Conservation (phyloP, 768 basidiomycete species). For the Clitopilus hobsonii region DNA sequence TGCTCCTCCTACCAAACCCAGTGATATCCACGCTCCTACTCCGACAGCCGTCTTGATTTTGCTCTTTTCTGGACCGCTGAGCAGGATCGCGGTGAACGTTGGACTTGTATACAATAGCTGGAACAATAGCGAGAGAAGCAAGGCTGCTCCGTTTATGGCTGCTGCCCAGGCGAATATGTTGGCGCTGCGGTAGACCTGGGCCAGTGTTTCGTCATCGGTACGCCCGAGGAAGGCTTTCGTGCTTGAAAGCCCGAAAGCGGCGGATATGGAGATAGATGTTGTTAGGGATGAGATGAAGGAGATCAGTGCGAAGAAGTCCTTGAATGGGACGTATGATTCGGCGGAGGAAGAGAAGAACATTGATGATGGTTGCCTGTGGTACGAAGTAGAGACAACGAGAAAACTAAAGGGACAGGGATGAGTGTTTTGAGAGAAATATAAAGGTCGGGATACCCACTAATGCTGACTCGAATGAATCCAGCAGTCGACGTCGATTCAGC, state of each 20-base stretch:
- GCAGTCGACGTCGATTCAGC: neutral
- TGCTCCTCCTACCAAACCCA: neutral
- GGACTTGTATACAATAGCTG: neutral
- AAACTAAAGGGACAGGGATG: too few relatives aligned
- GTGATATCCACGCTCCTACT: neutral
- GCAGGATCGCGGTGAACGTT: neutral
- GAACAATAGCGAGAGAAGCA: neutral
- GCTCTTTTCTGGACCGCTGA: neutral
- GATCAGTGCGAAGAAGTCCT: neutral
- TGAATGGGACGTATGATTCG: neutral
- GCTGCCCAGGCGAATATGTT: neutral
- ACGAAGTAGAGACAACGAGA: too few relatives aligned
- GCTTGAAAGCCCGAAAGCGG: neutral
- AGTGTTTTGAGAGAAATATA: too few relatives aligned
- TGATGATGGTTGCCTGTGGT: neutral
- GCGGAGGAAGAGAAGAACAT: neutral
- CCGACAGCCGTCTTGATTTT: neutral
- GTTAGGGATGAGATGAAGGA: slow-evolving; percentile 1
- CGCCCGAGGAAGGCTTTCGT: neutral
- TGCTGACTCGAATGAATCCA: neutral
- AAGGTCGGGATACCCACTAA: too few relatives aligned
- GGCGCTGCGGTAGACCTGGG: neutral
- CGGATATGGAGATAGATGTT: neutral
- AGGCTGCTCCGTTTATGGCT: neutral
- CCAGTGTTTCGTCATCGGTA: neutral